phyloP scores from a whole-genome alignment of 2,329 filamentous ascomycete genomes.

The Colletotrichum eleusines region DNA sequence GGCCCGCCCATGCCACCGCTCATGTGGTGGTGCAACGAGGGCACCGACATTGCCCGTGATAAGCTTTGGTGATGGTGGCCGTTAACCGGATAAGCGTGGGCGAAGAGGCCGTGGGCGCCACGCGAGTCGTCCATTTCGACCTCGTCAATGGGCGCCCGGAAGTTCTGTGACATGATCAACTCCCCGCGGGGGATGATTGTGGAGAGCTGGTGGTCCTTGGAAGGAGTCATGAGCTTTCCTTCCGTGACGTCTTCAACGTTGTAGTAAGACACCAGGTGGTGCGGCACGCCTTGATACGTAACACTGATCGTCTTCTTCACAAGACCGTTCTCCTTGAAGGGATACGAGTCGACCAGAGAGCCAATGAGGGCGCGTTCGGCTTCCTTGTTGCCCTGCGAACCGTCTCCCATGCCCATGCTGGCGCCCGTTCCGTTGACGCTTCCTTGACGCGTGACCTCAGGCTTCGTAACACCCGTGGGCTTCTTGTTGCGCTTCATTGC shows the following conservation, averaged over 20 bases:
- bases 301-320: constrained; percentile 96
- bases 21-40: constrained; percentile 35
- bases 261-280: constrained; percentile 93
- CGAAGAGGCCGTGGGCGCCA: constrained; percentile 26
- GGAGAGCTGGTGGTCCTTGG: constrained; percentile 59
- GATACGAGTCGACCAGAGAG: constrained; percentile 89
- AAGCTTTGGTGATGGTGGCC: constrained; percentile 45
- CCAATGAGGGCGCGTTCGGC: constrained; percentile 44
- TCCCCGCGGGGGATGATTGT: constrained; percentile 67
- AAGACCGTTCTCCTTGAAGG: constrained; percentile 84
- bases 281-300: constrained; percentile 77
- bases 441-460: constrained; percentile 45
- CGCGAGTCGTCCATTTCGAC: constrained; percentile 54
- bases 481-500: constrained; percentile 77
- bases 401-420: constrained; percentile 28
- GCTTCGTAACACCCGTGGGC: constrained; percentile 52
- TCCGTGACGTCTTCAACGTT: constrained; percentile 81
- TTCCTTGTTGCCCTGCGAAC: constrained; percentile 34
- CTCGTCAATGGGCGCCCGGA: constrained; percentile 75
- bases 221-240: constrained; percentile 69
- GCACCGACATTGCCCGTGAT: constrained; percentile 44
- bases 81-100: constrained; percentile 28
- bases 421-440: constrained; percentile 21
- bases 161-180: constrained; percentile 73
- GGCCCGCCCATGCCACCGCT: constrained; percentile 18